Conservation (phyloP, 345 rosid species). For the Salix udensis region DNA sequence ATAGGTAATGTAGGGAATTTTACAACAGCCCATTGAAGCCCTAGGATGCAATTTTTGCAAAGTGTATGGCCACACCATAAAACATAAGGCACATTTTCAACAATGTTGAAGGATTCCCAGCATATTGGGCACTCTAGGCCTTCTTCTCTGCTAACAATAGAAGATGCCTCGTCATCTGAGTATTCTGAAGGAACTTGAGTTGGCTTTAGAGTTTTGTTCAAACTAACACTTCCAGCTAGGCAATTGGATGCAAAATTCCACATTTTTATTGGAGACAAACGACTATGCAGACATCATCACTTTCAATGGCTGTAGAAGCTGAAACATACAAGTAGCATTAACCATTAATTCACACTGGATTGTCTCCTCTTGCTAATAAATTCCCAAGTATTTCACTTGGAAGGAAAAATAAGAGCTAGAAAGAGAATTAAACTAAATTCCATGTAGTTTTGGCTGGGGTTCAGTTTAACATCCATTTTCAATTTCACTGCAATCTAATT, state of each 20-base stretch:
- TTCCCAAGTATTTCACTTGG: not conserved
- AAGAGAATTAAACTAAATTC: not conserved
- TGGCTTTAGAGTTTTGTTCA: conserved; percentile 29
- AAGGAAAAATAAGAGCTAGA: not conserved
- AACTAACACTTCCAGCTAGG: conserved; percentile 17
- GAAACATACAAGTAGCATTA: conserved; percentile 2
- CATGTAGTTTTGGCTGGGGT: not conserved
- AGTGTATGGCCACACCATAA: conserved; percentile 97
- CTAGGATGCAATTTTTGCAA: conserved; percentile 83
- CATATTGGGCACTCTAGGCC: conserved; percentile 90
- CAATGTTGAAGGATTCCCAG: conserved; percentile 88
- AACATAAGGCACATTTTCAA: conserved; percentile 90
- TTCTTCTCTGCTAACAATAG: conserved; percentile 51
- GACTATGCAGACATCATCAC: conserved; percentile 7
- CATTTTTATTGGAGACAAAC: conserved; percentile 10
- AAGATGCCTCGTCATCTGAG: conserved; percentile 72
- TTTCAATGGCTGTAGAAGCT: not conserved
- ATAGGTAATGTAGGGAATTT: conserved; percentile 77
- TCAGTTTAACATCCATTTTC: not conserved
- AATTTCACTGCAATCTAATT: not conserved
- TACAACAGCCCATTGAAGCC: conserved; percentile 82
- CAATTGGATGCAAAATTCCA: conserved; percentile 29
- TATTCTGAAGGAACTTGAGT: conserved; percentile 48
- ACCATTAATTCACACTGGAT: not conserved
- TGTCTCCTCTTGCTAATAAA: not conserved